Evolutionary conservation across 805 yeast genomes (phyloP).

Genomic region (Kuraishia borneana): DNA sequence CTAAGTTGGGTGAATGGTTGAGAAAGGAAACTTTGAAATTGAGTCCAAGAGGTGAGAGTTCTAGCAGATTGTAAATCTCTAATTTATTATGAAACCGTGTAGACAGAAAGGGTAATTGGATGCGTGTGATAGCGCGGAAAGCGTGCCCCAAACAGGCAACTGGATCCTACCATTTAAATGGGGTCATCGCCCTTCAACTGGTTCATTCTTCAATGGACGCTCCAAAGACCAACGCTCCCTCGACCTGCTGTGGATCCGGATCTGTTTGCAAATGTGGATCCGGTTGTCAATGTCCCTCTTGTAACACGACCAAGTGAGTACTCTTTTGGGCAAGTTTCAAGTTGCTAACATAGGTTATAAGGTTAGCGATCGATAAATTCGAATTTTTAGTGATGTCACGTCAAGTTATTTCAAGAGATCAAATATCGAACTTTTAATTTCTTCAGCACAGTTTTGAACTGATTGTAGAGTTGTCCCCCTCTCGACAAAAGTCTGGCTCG

Average conservation of each 20-base stretch:
- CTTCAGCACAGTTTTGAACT: too few relatives aligned
- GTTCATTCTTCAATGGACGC: constrained; percentile 1
- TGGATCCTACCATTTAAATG: background rate
- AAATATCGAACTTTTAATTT: too few relatives aligned
- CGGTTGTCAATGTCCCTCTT: constrained; percentile 21
- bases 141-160: background rate
- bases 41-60: constrained; percentile 29
- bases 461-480: too few relatives aligned
- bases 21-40: constrained; percentile 48
- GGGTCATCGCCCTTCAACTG: background rate
- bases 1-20: constrained; percentile 55
- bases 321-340: too few relatives aligned
- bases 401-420: too few relatives aligned
- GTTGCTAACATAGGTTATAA: background rate
- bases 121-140: too few relatives aligned
- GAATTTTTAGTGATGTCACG: too few relatives aligned
- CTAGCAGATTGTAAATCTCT: constrained; percentile 13
- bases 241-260: constrained; percentile 2
- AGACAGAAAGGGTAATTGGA: background rate
- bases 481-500: too few relatives aligned
- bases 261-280: constrained; percentile 21
- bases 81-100: background rate
- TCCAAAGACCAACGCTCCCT: constrained; percentile 4
- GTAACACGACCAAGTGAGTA: constrained; percentile 22
- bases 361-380: too few relatives aligned